phyloP scores from a whole-genome alignment of 2,329 filamentous ascomycete species.

The Colletotrichum sp. region DNA sequence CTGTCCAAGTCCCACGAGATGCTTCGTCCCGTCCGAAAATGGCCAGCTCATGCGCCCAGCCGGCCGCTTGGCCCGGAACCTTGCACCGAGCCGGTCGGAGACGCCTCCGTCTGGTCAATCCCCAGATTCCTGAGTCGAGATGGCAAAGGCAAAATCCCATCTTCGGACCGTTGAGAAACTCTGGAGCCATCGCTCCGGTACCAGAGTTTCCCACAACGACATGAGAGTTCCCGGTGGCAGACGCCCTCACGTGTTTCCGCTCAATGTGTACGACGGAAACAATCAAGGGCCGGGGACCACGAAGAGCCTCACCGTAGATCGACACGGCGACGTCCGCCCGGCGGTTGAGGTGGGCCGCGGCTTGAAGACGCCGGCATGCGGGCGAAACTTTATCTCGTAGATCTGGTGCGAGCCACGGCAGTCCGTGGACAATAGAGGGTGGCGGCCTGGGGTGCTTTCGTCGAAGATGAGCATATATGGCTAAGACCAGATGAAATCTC shows the following conservation, averaged over 20 bases:
- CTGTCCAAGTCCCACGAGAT: background rate
- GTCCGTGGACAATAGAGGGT: background rate
- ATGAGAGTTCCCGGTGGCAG: background rate
- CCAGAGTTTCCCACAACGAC: background rate
- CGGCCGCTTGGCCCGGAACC: background rate
- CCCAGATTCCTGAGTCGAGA: background rate
- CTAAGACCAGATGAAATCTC: background rate
- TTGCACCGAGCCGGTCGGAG: background rate
- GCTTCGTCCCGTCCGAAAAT: background rate
- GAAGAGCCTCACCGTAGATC: slow-evolving; percentile 11
- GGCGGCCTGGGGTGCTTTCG: background rate
- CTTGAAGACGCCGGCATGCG: background rate
- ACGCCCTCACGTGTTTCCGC: background rate
- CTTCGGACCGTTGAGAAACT: slow-evolving; percentile 1
- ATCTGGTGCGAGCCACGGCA: background rate
- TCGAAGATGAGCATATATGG: background rate
- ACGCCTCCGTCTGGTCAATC: background rate
- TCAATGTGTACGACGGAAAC: background rate
- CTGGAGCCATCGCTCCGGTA: slow-evolving; percentile 2
- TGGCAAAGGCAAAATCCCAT: slow-evolving; percentile 6
- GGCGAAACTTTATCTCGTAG: slow-evolving; percentile 10
- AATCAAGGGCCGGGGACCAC: background rate
- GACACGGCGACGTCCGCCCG: slow-evolving; percentile 4
- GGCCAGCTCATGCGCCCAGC: background rate
- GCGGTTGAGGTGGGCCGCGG: background rate